A percentile compares a stretch with the other conserved stretches of the same genome.
Conservation (phyloP, 768 basidiomycete species). For the Podaxis rugospora region DNA sequence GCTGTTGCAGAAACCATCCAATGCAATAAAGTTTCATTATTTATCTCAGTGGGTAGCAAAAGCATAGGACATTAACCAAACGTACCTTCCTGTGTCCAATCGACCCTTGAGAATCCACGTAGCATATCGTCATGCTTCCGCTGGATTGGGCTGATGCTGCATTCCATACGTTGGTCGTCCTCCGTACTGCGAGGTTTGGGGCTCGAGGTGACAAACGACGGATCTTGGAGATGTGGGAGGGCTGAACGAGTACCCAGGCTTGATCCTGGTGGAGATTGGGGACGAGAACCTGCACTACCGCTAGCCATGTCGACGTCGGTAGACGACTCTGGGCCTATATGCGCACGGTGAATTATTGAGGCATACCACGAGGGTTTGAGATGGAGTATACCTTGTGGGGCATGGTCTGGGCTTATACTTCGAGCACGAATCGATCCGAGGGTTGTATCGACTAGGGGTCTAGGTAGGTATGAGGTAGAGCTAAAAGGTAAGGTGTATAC, state of each 20-base stretch:
- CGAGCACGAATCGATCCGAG: background rate
- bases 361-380: background rate
- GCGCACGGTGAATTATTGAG: background rate
- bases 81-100: conserved; percentile 3
- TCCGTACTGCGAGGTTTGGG: background rate
- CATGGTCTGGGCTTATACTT: background rate
- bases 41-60: background rate
- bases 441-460: background rate
- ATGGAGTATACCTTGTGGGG: background rate
- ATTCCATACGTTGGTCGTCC: background rate
- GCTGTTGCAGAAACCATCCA: background rate
- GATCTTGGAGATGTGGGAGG: background rate
- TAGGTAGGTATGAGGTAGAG: background rate
- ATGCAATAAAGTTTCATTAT: background rate
- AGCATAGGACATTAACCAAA: background rate
- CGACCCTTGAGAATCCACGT: background rate
- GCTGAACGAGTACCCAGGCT: background rate
- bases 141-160: background rate
- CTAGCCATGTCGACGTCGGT: background rate
- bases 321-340: background rate
- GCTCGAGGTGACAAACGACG: background rate
- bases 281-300: background rate
- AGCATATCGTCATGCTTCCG: background rate
- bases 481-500: background rate
- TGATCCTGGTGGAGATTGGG: too few relatives aligned